A percentile compares a stretch with the other conserved stretches of the same genome.
Evolutionary conservation across 441 rosid genomes (phyloP).

Genomic region (Sinapis alba): DNA sequence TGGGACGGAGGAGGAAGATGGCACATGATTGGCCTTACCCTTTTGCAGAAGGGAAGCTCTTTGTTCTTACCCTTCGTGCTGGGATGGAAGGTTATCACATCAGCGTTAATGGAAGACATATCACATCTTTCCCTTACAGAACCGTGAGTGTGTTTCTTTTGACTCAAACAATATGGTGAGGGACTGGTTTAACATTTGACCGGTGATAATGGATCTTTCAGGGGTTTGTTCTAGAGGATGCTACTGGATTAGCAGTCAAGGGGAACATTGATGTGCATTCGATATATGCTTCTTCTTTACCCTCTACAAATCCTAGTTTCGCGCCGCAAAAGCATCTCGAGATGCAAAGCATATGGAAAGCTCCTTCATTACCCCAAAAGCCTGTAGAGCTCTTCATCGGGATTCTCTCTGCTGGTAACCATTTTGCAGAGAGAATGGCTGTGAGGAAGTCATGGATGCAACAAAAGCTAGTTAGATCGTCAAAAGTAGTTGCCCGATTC

Average conservation of each 20-base stretch:
- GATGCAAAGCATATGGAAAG: slow-evolving; percentile 76
- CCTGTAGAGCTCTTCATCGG: slow-evolving; percentile 82
- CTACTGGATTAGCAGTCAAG: slow-evolving; percentile 76
- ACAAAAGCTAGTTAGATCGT: slow-evolving; percentile 75
- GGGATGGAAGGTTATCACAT: slow-evolving; percentile 92
- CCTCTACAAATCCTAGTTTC: slow-evolving; percentile 74
- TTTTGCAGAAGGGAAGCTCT: slow-evolving; percentile 73
- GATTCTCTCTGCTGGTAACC: slow-evolving; percentile 95
- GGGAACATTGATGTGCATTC: slow-evolving; percentile 86
- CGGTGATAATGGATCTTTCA: slow-evolving; percentile 31
- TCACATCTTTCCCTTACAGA: slow-evolving; percentile 64
- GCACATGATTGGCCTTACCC: slow-evolving; percentile 84
- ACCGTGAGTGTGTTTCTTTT: slow-evolving; percentile 52
- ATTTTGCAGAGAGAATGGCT: slow-evolving; percentile 97
- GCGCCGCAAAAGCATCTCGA: slow-evolving; percentile 80
- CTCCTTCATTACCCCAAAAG: slow-evolving; percentile 65
- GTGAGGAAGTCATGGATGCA: slow-evolving; percentile 98
- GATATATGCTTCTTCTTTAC: slow-evolving; percentile 79
- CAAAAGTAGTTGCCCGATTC: slow-evolving; percentile 87
- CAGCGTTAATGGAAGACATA: slow-evolving; percentile 87
- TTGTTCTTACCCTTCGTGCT: slow-evolving; percentile 79
- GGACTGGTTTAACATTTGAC: background rate
- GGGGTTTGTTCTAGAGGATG: slow-evolving; percentile 99
- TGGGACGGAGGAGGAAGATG: slow-evolving; percentile 62
- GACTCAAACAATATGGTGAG: too few species aligned